Percentiles rank a stretch among this genome's conserved stretches.
Evolutionary conservation across 1,139 yeast genomes (phyloP).

Genomic region (Taphrina pruni): DNA sequence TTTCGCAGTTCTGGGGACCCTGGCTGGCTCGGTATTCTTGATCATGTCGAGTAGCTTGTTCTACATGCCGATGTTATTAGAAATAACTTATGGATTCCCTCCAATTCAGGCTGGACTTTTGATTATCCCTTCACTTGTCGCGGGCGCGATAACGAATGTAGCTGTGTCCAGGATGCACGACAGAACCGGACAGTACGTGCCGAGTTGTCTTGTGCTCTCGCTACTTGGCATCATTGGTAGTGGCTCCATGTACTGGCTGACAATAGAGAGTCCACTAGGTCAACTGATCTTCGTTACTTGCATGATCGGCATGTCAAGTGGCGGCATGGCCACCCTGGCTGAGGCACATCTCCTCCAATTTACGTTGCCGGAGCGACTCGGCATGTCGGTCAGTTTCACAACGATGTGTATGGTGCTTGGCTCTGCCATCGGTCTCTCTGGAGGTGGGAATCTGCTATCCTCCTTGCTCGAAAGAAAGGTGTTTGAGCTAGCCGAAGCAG

Average conservation of each 20-base stretch:
- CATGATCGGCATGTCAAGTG: background rate
- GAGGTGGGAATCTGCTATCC: background rate
- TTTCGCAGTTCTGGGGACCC: background rate
- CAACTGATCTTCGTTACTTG: conserved; percentile 1
- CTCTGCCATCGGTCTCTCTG: background rate
- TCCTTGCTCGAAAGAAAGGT: background rate
- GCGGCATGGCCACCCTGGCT: conserved; percentile 4
- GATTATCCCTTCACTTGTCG: background rate
- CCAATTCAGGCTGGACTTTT: background rate
- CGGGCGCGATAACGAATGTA: background rate
- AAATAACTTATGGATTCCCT: background rate
- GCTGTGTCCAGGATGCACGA: background rate
- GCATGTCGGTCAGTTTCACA: conserved; percentile 1
- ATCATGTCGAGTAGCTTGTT: conserved; percentile 4
- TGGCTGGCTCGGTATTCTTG: background rate
- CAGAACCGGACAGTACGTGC: background rate
- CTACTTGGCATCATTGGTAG: conserved; percentile 4
- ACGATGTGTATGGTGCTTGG: conserved; percentile 1
- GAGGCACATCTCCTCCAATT: conserved; percentile 6
- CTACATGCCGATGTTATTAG: conserved; percentile 8
- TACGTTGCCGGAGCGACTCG: background rate
- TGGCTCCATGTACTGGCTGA: background rate
- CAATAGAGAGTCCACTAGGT: background rate
- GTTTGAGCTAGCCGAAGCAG: background rate
- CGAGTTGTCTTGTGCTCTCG: conserved; percentile 3